Base-by-base conservation (phyloP, 225 moss, liverwort and hornwort species). In the Marchantia polymorpha region DNA sequence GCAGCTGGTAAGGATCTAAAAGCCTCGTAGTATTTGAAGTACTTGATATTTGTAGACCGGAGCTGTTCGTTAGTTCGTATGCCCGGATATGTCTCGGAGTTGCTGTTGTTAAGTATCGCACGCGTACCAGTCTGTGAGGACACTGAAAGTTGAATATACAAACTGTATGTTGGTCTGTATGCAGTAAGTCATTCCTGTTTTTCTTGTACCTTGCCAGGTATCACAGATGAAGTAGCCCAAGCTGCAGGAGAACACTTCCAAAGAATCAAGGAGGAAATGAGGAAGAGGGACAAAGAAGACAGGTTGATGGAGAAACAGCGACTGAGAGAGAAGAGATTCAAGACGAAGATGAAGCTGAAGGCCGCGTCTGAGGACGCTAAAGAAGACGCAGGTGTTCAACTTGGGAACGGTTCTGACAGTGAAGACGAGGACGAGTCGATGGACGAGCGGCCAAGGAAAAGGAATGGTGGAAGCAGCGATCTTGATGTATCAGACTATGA, bases 261-360 rank as follows among this genome's bases (percentile, higher is more conserved):
- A 69, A 85, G 73, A 81, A 52, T 99, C n/a, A 90, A 93, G 87
- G 89, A 91, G 89, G 93, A 95, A 79, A 93, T 99, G 95, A 95
- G 92, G 87, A 88, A 85, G 76, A 81, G 99, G 75, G 99, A 99
- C 82, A 89, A 87, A 84, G 99, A 95, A 84, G 99, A 99, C 85
- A 91, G 90, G 51, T 52, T 88, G 30, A 82, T 87, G 82, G 93
- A 99, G 89, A 99, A 99, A 82, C 89, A 88, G 65, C 84, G 99
- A 58, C 86, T 99, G 16, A 86, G 95, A 26, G 93, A 93, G 52
- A 95, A 91, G 53, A 84, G 91, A 83, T 84, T 86, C 23, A 99
- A 99, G 81, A 54, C 87, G 53, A 95, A 90, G 78, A 89, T 82
- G 53, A 99, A 93, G 78, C 82, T 86, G n/a, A 71, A 49, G 31